Evolutionary conservation across 805 yeast species (phyloP).

Genomic region (Metschnikowia bowlesiae): DNA sequence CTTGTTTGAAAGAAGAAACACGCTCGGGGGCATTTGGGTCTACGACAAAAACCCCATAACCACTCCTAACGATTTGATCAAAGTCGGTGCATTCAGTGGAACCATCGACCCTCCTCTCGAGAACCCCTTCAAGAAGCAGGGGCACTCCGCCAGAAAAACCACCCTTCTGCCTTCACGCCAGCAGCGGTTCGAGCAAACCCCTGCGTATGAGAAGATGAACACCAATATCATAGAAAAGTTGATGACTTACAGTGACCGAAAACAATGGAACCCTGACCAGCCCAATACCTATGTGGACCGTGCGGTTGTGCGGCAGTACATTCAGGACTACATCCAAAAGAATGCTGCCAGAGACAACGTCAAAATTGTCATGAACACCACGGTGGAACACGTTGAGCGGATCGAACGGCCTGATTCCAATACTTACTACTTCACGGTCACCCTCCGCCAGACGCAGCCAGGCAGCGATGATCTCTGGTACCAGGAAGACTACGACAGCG

Average conservation of each 20-base stretch:
- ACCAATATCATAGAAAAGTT: conserved; percentile 43
- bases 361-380: conserved; percentile 25
- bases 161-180: conserved; percentile 13
- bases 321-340: conserved; percentile 24
- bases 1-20: conserved; percentile 38
- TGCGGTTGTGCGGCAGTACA: conserved; percentile 23
- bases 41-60: conserved; percentile 20
- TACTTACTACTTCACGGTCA: conserved; percentile 24
- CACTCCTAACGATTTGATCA: conserved; percentile 13
- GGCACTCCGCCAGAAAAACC: neutral
- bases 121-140: conserved; percentile 18
- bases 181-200: conserved; percentile 27
- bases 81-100: conserved; percentile 18
- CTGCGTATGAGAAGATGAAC: conserved; percentile 21
- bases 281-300: conserved; percentile 26
- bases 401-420: conserved; percentile 9
- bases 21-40: conserved; percentile 44
- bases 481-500: conserved; percentile 31
- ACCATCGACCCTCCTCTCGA: conserved; percentile 24
- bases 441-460: conserved; percentile 23
- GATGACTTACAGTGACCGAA: conserved; percentile 44
- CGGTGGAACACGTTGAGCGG: conserved; percentile 36
- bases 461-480: conserved; percentile 32
- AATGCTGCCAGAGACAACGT: conserved; percentile 17
- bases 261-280: conserved; percentile 30